These are phyloP conservation scores for Cucumis sativus DNA, from an alignment of 306 rosid genomes.

Conservation along the genomic window DNA sequence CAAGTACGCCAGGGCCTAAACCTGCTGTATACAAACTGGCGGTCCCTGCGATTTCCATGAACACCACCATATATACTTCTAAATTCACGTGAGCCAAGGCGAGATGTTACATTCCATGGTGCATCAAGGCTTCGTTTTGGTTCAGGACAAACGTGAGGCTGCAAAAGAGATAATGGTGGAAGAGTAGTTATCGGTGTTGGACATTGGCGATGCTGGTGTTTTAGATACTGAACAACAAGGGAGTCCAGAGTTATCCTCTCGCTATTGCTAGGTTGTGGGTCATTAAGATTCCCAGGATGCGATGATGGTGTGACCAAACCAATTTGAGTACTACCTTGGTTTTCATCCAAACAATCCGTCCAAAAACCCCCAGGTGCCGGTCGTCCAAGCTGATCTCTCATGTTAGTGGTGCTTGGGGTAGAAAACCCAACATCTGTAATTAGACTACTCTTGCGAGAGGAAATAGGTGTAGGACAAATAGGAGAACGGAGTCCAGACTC, in stretches of 20 bases:
- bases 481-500: conserved; percentile 84
- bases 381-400: conserved; percentile 48
- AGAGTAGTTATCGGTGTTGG: conserved; percentile 98
- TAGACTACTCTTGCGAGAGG: conserved; percentile 39
- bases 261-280: conserved; percentile 50
- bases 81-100: conserved; percentile 88
- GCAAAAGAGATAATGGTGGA: conserved; percentile 85
- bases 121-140: conserved; percentile 91
- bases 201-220: conserved; percentile 99
- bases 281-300: conserved; percentile 39
- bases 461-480: conserved; percentile 38
- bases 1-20: conserved; percentile 97
- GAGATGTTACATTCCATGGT: conserved; percentile 78
- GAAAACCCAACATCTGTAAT: conserved; percentile 43
- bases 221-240: conserved; percentile 82
- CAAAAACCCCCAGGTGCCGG: conserved; percentile 12
- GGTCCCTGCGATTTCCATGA: conserved; percentile 88
- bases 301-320: conserved; percentile 45
- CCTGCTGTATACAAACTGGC: conserved; percentile 90
- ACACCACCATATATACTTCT: conserved; percentile 73
- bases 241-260: conserved; percentile 82
- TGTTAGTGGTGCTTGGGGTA: conserved; percentile 35
- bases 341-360: conserved; percentile 53
- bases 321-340: conserved; percentile 29
- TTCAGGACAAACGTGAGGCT: conserved; percentile 95